Evolutionary conservation across 2,329 filamentous ascomycete species (phyloP).

Genomic region (Mollisia scopiformis): DNA sequence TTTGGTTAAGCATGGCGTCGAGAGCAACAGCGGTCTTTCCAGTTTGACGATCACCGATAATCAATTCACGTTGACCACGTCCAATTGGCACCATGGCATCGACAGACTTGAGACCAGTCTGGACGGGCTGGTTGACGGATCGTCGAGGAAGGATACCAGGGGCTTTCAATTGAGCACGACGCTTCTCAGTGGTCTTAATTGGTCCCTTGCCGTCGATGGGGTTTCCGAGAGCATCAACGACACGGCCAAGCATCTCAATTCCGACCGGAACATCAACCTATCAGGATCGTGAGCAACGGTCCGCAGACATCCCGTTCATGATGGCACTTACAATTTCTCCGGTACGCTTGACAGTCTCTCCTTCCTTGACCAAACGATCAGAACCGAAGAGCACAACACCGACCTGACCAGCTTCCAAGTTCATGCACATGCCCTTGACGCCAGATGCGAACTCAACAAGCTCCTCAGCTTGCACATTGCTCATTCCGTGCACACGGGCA

Average conservation of each 20-base stretch:
- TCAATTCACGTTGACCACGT: conserved; percentile 99
- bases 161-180: conserved; percentile 98
- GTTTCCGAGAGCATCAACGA: conserved; percentile 97
- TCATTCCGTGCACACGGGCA: conserved; percentile 99
- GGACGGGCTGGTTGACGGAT: conserved; percentile 97
- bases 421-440: conserved; percentile 99
- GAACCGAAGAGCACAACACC: conserved; percentile 99
- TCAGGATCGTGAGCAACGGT: conserved; percentile 21
- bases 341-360: conserved; percentile 99
- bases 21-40: conserved; percentile 99
- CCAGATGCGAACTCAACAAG: conserved; percentile 99
- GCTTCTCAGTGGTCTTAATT: conserved; percentile 86
- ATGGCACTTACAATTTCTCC: conserved; percentile 86
- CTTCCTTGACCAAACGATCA: conserved; percentile 99
- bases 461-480: conserved; percentile 99
- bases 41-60: conserved; percentile 99
- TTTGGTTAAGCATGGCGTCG: conserved; percentile 98
- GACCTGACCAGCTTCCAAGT: conserved; percentile 99
- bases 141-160: conserved; percentile 96
- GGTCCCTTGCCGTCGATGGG: conserved; percentile 99
- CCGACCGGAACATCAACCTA: conserved; percentile 98
- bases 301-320: conserved; percentile 41
- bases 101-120: conserved; percentile 99
- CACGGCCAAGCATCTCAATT: conserved; percentile 90
- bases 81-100: conserved; percentile 99